phyloP scores from a whole-genome alignment of 2,329 filamentous ascomycete species.

The Penicillium sclerotigenum region DNA sequence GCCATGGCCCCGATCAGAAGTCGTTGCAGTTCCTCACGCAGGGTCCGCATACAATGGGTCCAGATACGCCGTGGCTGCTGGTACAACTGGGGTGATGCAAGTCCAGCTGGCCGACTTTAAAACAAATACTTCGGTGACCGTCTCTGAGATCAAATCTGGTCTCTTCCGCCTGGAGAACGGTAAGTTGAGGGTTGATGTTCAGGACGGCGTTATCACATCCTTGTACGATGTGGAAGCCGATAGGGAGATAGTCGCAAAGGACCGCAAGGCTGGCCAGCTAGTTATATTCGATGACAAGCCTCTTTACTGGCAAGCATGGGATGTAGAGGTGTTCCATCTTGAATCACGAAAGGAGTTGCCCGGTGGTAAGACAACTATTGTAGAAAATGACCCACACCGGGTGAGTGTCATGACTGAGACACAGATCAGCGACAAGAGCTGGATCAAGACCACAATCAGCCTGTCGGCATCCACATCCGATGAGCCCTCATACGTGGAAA shows the following conservation, averaged over 20 bases:
- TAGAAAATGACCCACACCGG: conserved; percentile 68
- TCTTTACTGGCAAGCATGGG: conserved; percentile 96
- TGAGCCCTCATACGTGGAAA: conserved; percentile 68
- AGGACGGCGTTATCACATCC: conserved; percentile 75
- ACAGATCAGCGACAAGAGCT: conserved; percentile 81
- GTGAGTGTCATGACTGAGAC: conserved; percentile 82
- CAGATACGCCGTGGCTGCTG: conserved; percentile 46
- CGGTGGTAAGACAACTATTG: conserved; percentile 65
- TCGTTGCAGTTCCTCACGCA: conserved; percentile 60
- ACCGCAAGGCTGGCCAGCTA: conserved; percentile 78
- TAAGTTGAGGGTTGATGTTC: conserved; percentile 69
- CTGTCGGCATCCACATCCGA: conserved; percentile 67
- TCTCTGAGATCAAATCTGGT: conserved; percentile 54
- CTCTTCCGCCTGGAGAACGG: conserved; percentile 78
- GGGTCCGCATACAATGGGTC: conserved; percentile 21
- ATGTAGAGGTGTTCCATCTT: conserved; percentile 94
- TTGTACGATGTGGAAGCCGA: conserved; percentile 70
- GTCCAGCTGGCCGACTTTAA: conserved; percentile 27
- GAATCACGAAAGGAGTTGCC: conserved; percentile 76
- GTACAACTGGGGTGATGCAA: conserved; percentile 46
- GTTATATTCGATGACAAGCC: conserved; percentile 97
- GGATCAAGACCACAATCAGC: conserved; percentile 80
- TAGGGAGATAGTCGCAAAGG: conserved; percentile 72
- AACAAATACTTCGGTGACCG: conserved; percentile 37
- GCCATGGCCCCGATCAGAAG: conserved; percentile 75